Evolutionary conservation across 2,329 filamentous ascomycete genomes (phyloP).

Genomic region (Gliomastix tumulicola): DNA sequence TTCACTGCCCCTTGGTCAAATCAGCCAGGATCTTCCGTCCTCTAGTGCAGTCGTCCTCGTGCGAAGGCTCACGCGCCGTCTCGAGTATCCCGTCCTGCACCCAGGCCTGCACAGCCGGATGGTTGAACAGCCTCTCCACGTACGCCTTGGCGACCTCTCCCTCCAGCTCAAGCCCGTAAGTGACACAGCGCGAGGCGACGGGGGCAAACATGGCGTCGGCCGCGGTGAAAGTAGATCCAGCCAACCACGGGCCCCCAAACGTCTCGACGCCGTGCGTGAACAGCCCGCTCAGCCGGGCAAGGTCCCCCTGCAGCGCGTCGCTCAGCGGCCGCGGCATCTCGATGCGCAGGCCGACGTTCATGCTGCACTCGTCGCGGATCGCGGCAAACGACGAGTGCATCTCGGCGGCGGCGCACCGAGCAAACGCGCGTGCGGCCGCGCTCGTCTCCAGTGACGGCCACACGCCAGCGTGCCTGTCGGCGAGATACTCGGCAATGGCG

Average conservation of each 20-base stretch:
- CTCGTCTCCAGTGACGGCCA: conserved; percentile 38
- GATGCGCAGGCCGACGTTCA: conserved; percentile 32
- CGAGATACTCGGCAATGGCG: conserved; percentile 38
- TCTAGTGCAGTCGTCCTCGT: conserved; percentile 26
- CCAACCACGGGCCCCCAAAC: conserved; percentile 34
- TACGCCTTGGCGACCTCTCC: conserved; percentile 20
- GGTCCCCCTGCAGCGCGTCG: conserved; percentile 21
- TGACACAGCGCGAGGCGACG: conserved; percentile 28
- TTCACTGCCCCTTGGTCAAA: conserved; percentile 9
- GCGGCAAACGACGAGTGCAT: conserved; percentile 37
- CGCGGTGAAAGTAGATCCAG: conserved; percentile 25
- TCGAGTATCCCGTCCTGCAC: conserved; percentile 26
- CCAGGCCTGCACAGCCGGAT: conserved; percentile 28
- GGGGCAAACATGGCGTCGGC: conserved; percentile 35
- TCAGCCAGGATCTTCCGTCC: conserved; percentile 21
- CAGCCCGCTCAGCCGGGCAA: conserved; percentile 25
- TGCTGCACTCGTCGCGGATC: conserved; percentile 31
- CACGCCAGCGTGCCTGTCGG: conserved; percentile 30
- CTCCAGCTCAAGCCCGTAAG: conserved; percentile 23
- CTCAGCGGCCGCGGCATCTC: conserved; percentile 18
- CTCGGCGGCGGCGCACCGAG: conserved; percentile 33
- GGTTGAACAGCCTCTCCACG: conserved; percentile 20
- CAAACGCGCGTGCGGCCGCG: conserved; percentile 29
- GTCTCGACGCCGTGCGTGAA: conserved; percentile 26
- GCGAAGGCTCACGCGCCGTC: conserved; percentile 24